Percentiles rank a stretch among this genome's conserved stretches.
Conservation (phyloP, 2,329 filamentous ascomycete species). For the Lasiodiplodia hormozganensis region DNA sequence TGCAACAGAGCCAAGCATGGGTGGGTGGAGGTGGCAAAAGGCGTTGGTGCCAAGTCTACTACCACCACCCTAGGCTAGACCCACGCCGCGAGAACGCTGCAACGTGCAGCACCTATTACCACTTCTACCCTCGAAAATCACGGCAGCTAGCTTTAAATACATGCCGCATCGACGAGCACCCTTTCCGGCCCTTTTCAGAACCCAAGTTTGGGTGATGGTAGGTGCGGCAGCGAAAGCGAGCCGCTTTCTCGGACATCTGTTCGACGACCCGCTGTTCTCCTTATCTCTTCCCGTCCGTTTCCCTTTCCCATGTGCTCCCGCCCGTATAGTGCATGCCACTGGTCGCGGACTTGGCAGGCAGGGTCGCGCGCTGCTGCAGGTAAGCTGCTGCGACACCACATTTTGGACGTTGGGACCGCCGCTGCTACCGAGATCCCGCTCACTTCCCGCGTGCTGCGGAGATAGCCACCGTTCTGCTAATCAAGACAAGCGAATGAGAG, state of each 20-base stretch:
- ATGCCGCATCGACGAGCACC: not conserved
- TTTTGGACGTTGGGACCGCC: not conserved
- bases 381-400: not conserved
- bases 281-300: not conserved
- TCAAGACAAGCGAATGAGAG: not conserved
- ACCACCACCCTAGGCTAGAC: not conserved
- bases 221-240: not conserved
- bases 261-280: not conserved
- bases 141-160: not conserved
- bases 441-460: not conserved
- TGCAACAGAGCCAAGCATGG: not conserved
- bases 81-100: not conserved
- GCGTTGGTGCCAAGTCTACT: conserved; percentile 1
- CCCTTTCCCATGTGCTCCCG: not conserved
- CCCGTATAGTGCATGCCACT: not conserved
- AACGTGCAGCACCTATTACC: not conserved
- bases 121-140: not conserved
- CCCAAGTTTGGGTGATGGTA: not conserved
- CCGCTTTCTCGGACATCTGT: not conserved
- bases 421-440: not conserved
- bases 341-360: not conserved
- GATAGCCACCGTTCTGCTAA: not conserved
- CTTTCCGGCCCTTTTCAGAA: not conserved
- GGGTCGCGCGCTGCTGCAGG: not conserved
- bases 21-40: conserved; percentile 14